Evolutionary conservation across 495 filamentous ascomycete species (phyloP).

Genomic region (Bathelium albidoporum): DNA sequence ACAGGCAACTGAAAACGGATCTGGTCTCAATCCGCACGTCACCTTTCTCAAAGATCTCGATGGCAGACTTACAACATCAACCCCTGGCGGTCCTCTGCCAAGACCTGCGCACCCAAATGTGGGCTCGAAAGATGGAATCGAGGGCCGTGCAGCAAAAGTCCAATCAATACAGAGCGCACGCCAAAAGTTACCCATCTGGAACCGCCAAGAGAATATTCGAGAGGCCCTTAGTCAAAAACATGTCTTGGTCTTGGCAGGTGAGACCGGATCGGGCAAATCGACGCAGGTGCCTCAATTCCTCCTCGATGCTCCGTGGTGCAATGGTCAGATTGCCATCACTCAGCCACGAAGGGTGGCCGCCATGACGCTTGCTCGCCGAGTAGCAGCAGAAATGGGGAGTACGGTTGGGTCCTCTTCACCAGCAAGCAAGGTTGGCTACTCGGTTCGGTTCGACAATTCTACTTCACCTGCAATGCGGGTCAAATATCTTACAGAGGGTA

Average conservation of each 20-base stretch:
- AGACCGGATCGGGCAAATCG: constrained; percentile 93
- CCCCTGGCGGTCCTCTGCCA: neutral
- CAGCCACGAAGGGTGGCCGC: constrained; percentile 91
- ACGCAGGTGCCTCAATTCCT: constrained; percentile 95
- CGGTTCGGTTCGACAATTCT: constrained; percentile 86
- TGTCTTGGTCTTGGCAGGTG: constrained; percentile 77
- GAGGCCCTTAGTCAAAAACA: constrained; percentile 53
- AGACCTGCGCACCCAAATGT: neutral
- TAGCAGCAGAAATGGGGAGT: constrained; percentile 83
- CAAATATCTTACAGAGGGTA: constrained; percentile 94
- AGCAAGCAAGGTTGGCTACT: constrained; percentile 76
- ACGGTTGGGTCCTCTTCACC: constrained; percentile 55
- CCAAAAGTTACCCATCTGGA: constrained; percentile 63
- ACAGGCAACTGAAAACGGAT: neutral
- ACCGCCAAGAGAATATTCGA: constrained; percentile 58
- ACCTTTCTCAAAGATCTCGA: neutral
- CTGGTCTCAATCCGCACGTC: neutral
- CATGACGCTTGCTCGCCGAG: constrained; percentile 79
- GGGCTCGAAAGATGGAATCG: neutral
- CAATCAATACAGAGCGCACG: neutral
- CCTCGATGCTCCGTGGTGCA: constrained; percentile 69
- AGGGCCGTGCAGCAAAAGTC: neutral
- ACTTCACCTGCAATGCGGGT: constrained; percentile 63
- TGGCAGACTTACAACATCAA: neutral
- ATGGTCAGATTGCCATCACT: constrained; percentile 86